Conservation (phyloP, 2,329 filamentous ascomycete species). For the Diaporthe velutina region DNA sequence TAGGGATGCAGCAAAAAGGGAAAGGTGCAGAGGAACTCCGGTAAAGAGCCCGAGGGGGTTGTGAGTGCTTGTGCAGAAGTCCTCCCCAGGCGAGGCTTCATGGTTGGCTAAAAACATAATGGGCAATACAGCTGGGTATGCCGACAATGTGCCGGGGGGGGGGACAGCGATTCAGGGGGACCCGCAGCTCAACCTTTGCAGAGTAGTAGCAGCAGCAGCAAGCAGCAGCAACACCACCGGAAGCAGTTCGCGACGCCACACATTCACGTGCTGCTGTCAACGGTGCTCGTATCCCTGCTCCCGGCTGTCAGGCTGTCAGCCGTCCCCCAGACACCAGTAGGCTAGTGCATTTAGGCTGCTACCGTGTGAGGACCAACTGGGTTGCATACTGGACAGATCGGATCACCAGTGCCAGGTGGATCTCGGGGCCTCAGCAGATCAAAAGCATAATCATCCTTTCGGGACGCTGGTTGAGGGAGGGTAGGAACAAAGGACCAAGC, state of each 20-base stretch:
- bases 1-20: background rate
- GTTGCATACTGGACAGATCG: background rate
- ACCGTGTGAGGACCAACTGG: background rate
- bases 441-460: slow-evolving; percentile 24
- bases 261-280: slow-evolving; percentile 22
- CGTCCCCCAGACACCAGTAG: slow-evolving; percentile 5
- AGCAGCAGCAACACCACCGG: background rate
- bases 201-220: background rate
- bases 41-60: background rate
- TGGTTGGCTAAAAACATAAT: background rate
- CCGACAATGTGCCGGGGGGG: background rate
- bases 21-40: background rate
- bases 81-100: background rate
- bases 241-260: slow-evolving; percentile 10
- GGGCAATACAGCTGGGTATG: background rate
- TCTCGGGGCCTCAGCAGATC: slow-evolving; percentile 25
- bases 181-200: background rate
- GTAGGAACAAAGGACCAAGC: slow-evolving; percentile 13
- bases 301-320: slow-evolving; percentile 13
- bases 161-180: slow-evolving; percentile 4
- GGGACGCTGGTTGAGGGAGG: background rate
- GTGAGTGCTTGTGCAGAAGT: background rate
- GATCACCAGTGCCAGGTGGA: slow-evolving; percentile 21
- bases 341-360: slow-evolving; percentile 10
- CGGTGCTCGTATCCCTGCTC: background rate